These are phyloP conservation scores for Fusarium succisae DNA, from an alignment of 2,329 filamentous ascomycete genomes.

Conservation along the genomic window DNA sequence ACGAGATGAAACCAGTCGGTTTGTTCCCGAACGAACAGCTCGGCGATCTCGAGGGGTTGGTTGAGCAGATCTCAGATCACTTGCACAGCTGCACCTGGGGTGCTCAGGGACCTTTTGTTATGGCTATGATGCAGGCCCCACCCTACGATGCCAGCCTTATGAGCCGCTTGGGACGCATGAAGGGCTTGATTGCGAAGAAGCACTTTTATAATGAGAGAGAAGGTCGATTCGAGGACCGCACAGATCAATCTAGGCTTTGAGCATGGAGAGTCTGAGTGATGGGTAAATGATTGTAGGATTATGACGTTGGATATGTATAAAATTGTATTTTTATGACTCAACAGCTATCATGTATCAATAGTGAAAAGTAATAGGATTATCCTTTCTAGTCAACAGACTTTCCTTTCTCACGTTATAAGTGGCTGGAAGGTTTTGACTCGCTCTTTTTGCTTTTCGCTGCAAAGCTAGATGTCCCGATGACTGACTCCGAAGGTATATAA, in stretches of 20 bases:
- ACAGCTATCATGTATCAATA: not conserved
- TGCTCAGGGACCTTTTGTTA: slow-evolving; percentile 50
- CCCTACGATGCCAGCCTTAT: slow-evolving; percentile 46
- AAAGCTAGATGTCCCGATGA: not conserved
- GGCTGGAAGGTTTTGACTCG: not conserved
- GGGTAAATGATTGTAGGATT: not conserved
- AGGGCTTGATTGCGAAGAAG: slow-evolving; percentile 3
- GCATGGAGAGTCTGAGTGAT: not conserved
- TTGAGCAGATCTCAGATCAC: slow-evolving; percentile 46
- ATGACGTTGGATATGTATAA: not conserved
- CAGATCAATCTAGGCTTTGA: not conserved
- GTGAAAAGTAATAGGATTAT: not conserved
- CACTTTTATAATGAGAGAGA: slow-evolving; percentile 1
- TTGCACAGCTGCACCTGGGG: slow-evolving; percentile 50
- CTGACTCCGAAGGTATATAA: not conserved
- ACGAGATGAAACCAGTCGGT: slow-evolving; percentile 73
- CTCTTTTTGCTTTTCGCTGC: not conserved
- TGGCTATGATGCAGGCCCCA: slow-evolving; percentile 50
- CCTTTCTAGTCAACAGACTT: not conserved
- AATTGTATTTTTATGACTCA: not conserved
- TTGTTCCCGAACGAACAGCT: slow-evolving; percentile 61
- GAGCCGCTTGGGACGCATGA: slow-evolving; percentile 34
- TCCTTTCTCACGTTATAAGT: not conserved
- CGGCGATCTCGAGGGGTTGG: slow-evolving; percentile 29
- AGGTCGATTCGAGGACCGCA: not conserved